These are phyloP conservation scores for Dendrostoma leiphaemia DNA, from an alignment of 2,329 filamentous ascomycete species.

Conservation along the genomic window DNA sequence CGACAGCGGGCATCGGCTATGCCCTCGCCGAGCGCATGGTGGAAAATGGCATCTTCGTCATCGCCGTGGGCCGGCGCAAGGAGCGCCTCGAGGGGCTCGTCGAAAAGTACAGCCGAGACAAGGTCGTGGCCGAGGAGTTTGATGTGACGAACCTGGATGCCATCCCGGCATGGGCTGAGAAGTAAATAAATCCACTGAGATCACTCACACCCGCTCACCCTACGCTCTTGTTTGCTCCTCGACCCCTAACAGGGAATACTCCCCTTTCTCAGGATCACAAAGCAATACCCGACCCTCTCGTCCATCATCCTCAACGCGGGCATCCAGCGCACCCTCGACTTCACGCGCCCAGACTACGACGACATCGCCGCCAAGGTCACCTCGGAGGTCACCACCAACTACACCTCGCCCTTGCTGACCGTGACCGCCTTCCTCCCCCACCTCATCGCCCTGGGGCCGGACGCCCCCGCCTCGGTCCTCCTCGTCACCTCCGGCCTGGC, in stretches of 20 bases:
- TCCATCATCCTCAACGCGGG: conserved; percentile 58
- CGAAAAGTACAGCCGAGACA: conserved; percentile 38
- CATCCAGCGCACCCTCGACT: conserved; percentile 47
- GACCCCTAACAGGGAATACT: too few relatives aligned
- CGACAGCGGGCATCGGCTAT: conserved; percentile 52
- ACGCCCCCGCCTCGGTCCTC: conserved; percentile 28
- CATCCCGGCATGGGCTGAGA: conserved; percentile 40
- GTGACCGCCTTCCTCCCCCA: conserved; percentile 46
- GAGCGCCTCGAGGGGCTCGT: conserved; percentile 49
- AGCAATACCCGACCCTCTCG: too few relatives aligned
- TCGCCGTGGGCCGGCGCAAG: conserved; percentile 54
- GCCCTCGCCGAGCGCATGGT: conserved; percentile 43
- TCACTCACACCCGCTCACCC: conserved; percentile 37
- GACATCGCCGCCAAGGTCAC: conserved; percentile 31
- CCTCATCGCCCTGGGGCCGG: conserved; percentile 28
- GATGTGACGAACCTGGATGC: conserved; percentile 44
- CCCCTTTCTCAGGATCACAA: too few relatives aligned
- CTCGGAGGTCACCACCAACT: conserved; percentile 46
- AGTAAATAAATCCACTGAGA: conserved; percentile 27
- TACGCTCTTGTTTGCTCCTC: too few relatives aligned
- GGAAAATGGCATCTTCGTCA: conserved; percentile 47
- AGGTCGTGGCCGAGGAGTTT: conserved; percentile 38
- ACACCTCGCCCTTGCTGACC: conserved; percentile 42
- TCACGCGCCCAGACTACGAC: conserved; percentile 36
- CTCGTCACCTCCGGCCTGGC: conserved; percentile 42